phyloP scores from a whole-genome alignment of 768 basidiomycete genomes.

The Scleroderma bovista region DNA sequence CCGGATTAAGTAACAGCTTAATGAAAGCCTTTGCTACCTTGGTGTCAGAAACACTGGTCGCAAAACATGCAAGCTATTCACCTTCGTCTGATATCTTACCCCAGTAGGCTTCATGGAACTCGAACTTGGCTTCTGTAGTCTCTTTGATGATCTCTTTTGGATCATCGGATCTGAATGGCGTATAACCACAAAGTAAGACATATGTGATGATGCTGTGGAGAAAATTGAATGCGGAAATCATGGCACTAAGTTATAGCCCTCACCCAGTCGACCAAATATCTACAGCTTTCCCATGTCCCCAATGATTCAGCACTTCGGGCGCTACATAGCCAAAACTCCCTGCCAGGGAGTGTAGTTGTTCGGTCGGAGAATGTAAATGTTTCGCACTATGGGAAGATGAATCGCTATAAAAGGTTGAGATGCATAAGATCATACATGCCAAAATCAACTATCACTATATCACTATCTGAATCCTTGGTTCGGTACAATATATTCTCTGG shows the following conservation, averaged over 20 bases:
- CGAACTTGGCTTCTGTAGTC: slow-evolving; percentile 78
- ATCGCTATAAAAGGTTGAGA: neutral
- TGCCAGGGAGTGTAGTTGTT: slow-evolving; percentile 66
- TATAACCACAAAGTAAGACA: slow-evolving; percentile 91
- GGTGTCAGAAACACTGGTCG: neutral
- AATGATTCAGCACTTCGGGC: slow-evolving; percentile 76
- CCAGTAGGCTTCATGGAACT: slow-evolving; percentile 96
- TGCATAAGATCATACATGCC: slow-evolving; percentile 64
- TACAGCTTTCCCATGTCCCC: slow-evolving; percentile 88
- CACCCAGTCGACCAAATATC: slow-evolving; percentile 94
- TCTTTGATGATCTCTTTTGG: slow-evolving; percentile 69
- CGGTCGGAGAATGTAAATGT: slow-evolving; percentile 66
- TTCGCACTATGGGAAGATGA: slow-evolving; percentile 53
- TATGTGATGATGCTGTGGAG: slow-evolving; percentile 81
- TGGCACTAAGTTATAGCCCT: slow-evolving; percentile 17
- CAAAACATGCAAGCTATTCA: slow-evolving; percentile 21
- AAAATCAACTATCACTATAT: slow-evolving; percentile 94
- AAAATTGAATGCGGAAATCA: neutral
- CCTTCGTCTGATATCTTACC: slow-evolving; percentile 78
- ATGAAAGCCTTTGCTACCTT: slow-evolving; percentile 80
- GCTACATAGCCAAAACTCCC: slow-evolving; percentile 90
- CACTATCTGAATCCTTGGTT: slow-evolving; percentile 67
- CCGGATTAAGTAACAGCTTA: slow-evolving; percentile 57
- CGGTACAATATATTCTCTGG: slow-evolving; percentile 97
- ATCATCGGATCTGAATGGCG: slow-evolving; percentile 88